A percentile compares a stretch with the other conserved stretches of the same genome.
Conservation (phyloP, 75 land plant genomes). For the Selaginella moellendorffii region DNA sequence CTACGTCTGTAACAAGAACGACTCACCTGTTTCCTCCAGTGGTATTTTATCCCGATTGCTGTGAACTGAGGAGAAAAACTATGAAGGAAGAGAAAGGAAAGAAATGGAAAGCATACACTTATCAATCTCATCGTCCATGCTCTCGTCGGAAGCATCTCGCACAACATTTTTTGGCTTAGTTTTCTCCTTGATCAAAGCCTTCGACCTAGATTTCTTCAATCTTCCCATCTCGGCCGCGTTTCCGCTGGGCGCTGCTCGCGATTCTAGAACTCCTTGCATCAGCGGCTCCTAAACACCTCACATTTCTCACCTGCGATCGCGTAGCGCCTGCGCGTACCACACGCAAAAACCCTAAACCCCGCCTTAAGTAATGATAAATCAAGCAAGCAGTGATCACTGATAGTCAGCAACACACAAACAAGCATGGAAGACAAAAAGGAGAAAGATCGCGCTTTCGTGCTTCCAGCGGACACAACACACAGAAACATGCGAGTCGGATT, state of each 20-base stretch:
- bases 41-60: background rate
- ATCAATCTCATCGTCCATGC: background rate
- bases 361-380: too few species aligned
- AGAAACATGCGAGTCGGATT: too few species aligned
- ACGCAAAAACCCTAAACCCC: background rate
- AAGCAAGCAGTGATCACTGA: too few species aligned
- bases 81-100: background rate
- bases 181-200: background rate
- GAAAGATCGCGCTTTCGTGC: too few species aligned
- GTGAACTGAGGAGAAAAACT: background rate
- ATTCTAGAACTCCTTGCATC: background rate
- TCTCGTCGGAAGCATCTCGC: background rate
- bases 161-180: background rate
- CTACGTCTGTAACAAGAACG: background rate
- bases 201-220: background rate
- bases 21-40: background rate
- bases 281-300: background rate
- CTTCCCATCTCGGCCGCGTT: background rate
- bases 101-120: background rate
- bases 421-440: too few species aligned
- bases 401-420: too few species aligned
- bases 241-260: background rate
- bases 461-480: too few species aligned
- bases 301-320: background rate
- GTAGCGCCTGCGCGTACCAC: background rate